Base-by-base conservation (phyloP, 192 early-diverging fungal species). In the Umbelopsis vinacea region DNA sequence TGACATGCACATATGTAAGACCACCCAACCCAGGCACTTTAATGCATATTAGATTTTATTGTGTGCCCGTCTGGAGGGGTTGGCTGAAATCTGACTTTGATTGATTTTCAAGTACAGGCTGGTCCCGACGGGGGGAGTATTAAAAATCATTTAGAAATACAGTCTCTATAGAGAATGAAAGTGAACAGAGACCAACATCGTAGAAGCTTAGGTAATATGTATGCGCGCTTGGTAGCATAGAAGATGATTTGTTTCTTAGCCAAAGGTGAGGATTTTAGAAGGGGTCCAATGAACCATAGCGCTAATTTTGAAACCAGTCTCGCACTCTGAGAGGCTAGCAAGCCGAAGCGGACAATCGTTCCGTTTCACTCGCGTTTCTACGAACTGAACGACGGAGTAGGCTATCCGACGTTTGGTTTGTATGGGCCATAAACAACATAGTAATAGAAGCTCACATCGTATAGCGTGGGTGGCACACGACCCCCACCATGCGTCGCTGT, bases 21-120 rank as follows among this genome's bases (percentile, higher is more conserved):
- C 29, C 1, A 29, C 29, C 29, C 29, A 63, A 29, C 57, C 57
- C 17, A 63, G n/a, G 29, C 57, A 63, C 57, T 63, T 35, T 63
- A 63, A 29, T 63, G 57, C 17, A 63, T 29, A 63, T 63, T 63
- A 63, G 57, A 63, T 63, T 63, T 50, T 63, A 35, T 63, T 63
- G 57, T 63, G 57, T 63, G 35, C 24, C 57, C 57, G 10, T 57
- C 26, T 26, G 17, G 15, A 37, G 14, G 33, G 6, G 57, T 63
- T 63, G 57, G 33, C 26, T 35, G 12, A 10, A 33, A 63, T 3
- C 57, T 63, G 57, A 63, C 33, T 37, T 63, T 63, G 17, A n/a
- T 63, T 37, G 12, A 29, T 29, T 50, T 50, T 50, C 6, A 63
- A 37, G 19, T 63, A 37, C 57, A 50, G 17, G n/a, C 6, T 43